Base-by-base conservation (phyloP, 129 eudicot genomes). In the Escallonia herrerae region DNA sequence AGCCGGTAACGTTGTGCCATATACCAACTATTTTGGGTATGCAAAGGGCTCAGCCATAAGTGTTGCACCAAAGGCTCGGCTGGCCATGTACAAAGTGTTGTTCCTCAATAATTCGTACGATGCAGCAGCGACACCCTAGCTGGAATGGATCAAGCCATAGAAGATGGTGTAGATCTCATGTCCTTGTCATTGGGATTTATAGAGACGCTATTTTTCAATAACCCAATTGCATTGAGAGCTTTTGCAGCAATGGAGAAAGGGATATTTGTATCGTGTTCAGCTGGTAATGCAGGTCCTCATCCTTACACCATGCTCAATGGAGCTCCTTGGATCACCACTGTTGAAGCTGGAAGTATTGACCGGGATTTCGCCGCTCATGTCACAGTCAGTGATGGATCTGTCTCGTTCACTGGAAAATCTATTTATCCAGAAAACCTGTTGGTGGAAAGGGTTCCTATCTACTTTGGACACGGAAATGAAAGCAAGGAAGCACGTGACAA, bases 51-150 rank as follows among this genome's bases (percentile, higher is more conserved):
- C 81, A 40, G 82, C 78, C 5, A 67, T 66, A 6, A 84, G 89
- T n/a, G 73, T 83, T 14, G 84, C 89, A 40, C 82, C 89, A 1
- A 76, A 61, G 5, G 82, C 88, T n/a, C 71, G 89, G 65, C 70
- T 83, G 57, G 84, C 82, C 53, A 79, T 79, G 84, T 83, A 83
- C 61, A 83, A 83, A 14, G 84, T 79, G 56, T n/a, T 79, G 70
- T 83, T 83, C 43, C 47, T 57, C 40, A 45, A 76, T 58, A 56
- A 48, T 9, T 60, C 74, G 5, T 65, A 72, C 48, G 84, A 76
- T 13, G 74, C 84, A 48, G 82, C 82, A 38, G 80, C 82, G 89
- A 83, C 55, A 79, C 82, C 42, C 57, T 83, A 33, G 82, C 82
- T 7, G 84, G 82, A 39, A 83, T 83, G 74, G 89, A 83, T 70